Evolutionary conservation across 192 early-diverging fungal genomes (phyloP).

Genomic region (Haplosporangium gracile): DNA sequence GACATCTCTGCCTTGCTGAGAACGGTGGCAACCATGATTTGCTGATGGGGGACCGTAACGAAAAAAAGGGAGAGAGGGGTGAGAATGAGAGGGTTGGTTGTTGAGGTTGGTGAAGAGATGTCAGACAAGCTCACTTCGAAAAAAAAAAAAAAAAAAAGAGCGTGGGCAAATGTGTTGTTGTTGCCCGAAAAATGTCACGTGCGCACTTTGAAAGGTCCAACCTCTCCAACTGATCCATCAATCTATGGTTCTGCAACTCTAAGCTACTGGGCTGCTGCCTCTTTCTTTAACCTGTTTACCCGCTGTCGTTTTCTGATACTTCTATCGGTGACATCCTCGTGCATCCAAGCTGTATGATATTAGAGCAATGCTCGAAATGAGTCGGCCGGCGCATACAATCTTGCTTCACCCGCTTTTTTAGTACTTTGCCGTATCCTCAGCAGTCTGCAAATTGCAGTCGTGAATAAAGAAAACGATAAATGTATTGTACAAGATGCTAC

Average conservation of each 20-base stretch:
- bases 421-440: background rate
- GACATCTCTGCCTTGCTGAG: constrained; percentile 56
- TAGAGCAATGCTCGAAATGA: background rate
- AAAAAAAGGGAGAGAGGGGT: background rate
- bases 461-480: background rate
- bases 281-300: background rate
- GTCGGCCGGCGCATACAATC: background rate
- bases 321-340: background rate
- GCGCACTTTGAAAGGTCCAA: background rate
- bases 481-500: background rate
- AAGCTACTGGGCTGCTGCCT: background rate
- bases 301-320: background rate
- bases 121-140: background rate
- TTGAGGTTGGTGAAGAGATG: background rate
- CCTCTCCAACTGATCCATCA: constrained; percentile 8
- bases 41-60: background rate
- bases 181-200: background rate
- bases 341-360: background rate
- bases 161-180: background rate
- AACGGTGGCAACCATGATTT: constrained; percentile 39
- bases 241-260: background rate
- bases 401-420: background rate
- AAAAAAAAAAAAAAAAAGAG: background rate
- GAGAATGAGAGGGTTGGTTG: background rate
- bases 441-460: background rate